These are phyloP conservation scores for Paraphoma sp. DNA, from an alignment of 2,329 filamentous ascomycete species.

Conservation along the genomic window DNA sequence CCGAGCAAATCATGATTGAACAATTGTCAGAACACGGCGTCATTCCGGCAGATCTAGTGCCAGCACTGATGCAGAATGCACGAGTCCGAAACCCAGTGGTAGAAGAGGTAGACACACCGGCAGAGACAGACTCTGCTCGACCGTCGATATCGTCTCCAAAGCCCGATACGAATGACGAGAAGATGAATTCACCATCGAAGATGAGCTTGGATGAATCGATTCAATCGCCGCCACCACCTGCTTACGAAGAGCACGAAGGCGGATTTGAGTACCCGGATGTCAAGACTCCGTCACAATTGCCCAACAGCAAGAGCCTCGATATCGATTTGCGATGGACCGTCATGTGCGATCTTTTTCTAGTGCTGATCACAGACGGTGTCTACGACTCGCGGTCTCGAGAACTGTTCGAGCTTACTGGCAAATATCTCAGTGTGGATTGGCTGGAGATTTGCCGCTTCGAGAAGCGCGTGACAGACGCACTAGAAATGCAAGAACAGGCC, in stretches of 20 bases:
- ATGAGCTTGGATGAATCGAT: slow-evolving; percentile 37
- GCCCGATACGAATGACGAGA: slow-evolving; percentile 26
- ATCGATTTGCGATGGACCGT: slow-evolving; percentile 98
- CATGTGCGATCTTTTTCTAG: slow-evolving; percentile 91
- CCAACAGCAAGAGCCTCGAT: slow-evolving; percentile 82
- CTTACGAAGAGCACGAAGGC: slow-evolving; percentile 68
- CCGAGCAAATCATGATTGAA: slow-evolving; percentile 98
- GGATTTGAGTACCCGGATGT: slow-evolving; percentile 81
- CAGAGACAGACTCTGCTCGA: slow-evolving; percentile 39
- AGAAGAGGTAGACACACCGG: slow-evolving; percentile 46
- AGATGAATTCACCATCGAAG: slow-evolving; percentile 40
- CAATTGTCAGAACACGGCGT: slow-evolving; percentile 94
- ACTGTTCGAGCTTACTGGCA: slow-evolving; percentile 82
- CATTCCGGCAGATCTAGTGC: slow-evolving; percentile 80
- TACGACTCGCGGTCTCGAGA: slow-evolving; percentile 90
- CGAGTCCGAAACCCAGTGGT: slow-evolving; percentile 92
- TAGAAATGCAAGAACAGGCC: slow-evolving; percentile 96
- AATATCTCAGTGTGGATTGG: slow-evolving; percentile 82
- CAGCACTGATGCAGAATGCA: slow-evolving; percentile 87
- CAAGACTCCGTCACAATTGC: slow-evolving; percentile 81
- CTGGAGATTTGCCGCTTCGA: slow-evolving; percentile 96
- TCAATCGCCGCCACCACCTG: slow-evolving; percentile 60
- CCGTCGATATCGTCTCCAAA: slow-evolving; percentile 42
- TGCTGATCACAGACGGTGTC: slow-evolving; percentile 93
- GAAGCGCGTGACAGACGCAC: slow-evolving; percentile 92